These are phyloP conservation scores for Pyrenophora teres DNA, from an alignment of 2,329 filamentous ascomycete species.

Conservation along the genomic window DNA sequence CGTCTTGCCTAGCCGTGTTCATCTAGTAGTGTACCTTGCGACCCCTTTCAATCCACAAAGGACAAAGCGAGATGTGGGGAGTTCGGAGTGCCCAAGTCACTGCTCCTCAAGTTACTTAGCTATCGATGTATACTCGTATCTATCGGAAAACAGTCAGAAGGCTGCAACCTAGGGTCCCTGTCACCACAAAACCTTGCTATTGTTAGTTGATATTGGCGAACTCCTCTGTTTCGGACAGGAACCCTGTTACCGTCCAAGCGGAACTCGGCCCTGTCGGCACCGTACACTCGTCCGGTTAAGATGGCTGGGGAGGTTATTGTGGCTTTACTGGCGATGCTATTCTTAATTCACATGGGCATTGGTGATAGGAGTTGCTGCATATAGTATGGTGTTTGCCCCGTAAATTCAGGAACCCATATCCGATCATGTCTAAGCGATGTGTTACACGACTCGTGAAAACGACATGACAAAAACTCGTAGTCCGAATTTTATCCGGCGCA, in stretches of 20 bases:
- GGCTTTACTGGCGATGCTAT: slow-evolving; percentile 1
- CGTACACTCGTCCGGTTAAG: background rate
- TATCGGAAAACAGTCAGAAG: no score
- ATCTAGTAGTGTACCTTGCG: no score
- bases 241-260: background rate
- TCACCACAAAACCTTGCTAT: background rate
- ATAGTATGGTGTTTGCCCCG: background rate
- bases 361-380: background rate
- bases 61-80: no score
- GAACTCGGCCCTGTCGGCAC: slow-evolving; percentile 5
- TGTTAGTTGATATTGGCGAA: background rate
- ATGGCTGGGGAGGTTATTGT: background rate
- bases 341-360: background rate
- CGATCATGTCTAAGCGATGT: background rate
- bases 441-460: background rate
- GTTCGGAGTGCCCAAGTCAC: no score
- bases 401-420: background rate
- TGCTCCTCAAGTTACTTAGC: no score
- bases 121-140: no score
- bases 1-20: no score
- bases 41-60: no score
- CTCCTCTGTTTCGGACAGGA: background rate
- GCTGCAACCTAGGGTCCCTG: no score
- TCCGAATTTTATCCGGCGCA: background rate
- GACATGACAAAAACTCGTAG: background rate